Evolutionary conservation across 805 yeast species (phyloP).

Genomic region (Candida odintsovae): DNA sequence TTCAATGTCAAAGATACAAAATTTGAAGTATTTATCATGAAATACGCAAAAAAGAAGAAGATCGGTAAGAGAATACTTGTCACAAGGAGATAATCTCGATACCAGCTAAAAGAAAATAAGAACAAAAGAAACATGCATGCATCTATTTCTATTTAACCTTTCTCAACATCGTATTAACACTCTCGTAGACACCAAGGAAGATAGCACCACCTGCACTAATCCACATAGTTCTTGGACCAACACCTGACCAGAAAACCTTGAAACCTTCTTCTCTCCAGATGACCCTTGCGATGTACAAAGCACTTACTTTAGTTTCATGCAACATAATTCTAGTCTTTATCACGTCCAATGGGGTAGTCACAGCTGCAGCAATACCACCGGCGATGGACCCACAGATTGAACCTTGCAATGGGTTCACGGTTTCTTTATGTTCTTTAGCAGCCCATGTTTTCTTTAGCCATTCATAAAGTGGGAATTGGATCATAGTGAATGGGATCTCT

Average conservation of each 20-base stretch:
- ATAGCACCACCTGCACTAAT: constrained; percentile 98
- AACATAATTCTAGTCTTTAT: constrained; percentile 85
- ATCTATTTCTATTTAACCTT: constrained; percentile 2
- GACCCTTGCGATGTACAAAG: constrained; percentile 40
- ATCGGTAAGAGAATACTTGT: constrained; percentile 37
- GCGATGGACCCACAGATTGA: constrained; percentile 81
- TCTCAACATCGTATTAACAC: constrained; percentile 22
- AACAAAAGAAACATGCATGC: background rate
- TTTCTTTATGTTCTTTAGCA: constrained; percentile 27
- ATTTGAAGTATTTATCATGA: constrained; percentile 54
- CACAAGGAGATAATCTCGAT: constrained; percentile 20
- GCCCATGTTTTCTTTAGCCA: constrained; percentile 62
- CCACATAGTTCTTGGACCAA: constrained; percentile 97
- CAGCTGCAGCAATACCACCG: constrained; percentile 78
- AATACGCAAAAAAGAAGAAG: constrained; percentile 51
- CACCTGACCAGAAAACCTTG: constrained; percentile 68
- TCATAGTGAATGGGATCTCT: constrained; percentile 94
- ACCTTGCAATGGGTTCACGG: constrained; percentile 64
- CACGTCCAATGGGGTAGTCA: constrained; percentile 77
- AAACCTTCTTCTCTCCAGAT: constrained; percentile 71
- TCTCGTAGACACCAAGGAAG: constrained; percentile 89
- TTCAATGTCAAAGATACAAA: constrained; percentile 48
- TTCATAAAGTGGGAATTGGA: constrained; percentile 94
- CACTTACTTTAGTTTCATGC: constrained; percentile 40
- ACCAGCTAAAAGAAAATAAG: too few relatives aligned